Evolutionary conservation across 2,329 filamentous ascomycete genomes (phyloP), one percentile per base, ranked within the genome.

Genomic region (Orbilia oligospora): DNA sequence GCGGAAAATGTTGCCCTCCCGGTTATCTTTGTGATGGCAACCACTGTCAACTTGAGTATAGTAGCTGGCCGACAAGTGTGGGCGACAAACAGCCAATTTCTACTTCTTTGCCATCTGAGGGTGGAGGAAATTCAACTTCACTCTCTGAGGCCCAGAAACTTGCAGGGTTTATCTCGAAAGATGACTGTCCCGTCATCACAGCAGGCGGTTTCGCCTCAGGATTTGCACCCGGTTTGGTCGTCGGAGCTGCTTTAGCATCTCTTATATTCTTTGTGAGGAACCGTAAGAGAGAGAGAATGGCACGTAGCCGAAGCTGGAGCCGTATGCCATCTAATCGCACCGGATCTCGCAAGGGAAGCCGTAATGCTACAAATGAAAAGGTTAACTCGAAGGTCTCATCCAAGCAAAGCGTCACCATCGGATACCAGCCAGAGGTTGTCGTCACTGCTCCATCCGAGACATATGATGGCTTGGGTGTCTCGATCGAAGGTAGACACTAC

Each of bases 1-100:
- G 46, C 20, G 76, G 76, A 14, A 79, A 79, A 46, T 79, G 76
- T 33, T 79, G 76, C 22, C 70, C 76, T 9, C 76, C 69, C n/a
- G 76, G 71, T 24, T 79, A 79, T 48, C 69, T 79, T 1, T 79
- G 76, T 49, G 69, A 73, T 27, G 70, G 70, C 5, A 70, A 22
- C 49, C 69, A 48, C 14, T 79, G 76, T 36, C 76, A 79, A 33
- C 69, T 79, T 5, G 48, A 79, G 38, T 73, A 63, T 30, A 38
- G 71, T 41, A 73, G 69, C 49, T 79, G 76, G 76, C 76, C 76
- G 14, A 58, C 53, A 12, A 75, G 41, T 24, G 46, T 36, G 18
- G 48, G 67, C 18, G 61, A 36, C 0, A 16, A 46, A 1, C 41
- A 55, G n/a, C 69, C 70, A 8, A 70, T 58, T n/a, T 55, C 76